Evolutionary conservation across 2,329 filamentous ascomycete genomes (phyloP).

Genomic region (Gliomastix tumulicola): DNA sequence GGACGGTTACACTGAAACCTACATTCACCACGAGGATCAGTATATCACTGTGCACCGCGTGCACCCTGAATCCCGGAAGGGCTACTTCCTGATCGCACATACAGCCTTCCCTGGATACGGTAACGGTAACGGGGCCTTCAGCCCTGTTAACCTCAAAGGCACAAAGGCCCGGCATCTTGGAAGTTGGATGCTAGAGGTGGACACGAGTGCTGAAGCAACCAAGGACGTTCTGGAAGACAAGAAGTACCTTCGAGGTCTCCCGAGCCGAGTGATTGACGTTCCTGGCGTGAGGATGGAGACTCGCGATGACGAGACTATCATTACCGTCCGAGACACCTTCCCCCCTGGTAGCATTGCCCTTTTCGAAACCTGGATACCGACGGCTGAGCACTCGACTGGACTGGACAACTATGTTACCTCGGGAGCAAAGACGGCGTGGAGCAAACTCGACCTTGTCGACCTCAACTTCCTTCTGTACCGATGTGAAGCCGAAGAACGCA

Average conservation of each 20-base stretch:
- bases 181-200: slow-evolving; percentile 87
- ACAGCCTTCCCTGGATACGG: slow-evolving; percentile 91
- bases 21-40: slow-evolving; percentile 93
- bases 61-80: slow-evolving; percentile 84
- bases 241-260: slow-evolving; percentile 70
- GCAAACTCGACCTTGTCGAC: slow-evolving; percentile 67
- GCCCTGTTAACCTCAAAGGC: slow-evolving; percentile 71
- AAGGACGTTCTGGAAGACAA: slow-evolving; percentile 61
- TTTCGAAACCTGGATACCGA: slow-evolving; percentile 93
- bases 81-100: slow-evolving; percentile 92
- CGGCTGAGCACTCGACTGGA: slow-evolving; percentile 74
- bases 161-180: slow-evolving; percentile 82
- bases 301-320: slow-evolving; percentile 67
- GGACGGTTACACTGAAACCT: slow-evolving; percentile 89
- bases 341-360: slow-evolving; percentile 91
- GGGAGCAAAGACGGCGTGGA: slow-evolving; percentile 73
- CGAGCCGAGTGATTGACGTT: slow-evolving; percentile 70
- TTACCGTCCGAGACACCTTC: slow-evolving; percentile 76
- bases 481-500: slow-evolving; percentile 80
- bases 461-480: slow-evolving; percentile 90
- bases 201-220: slow-evolving; percentile 64
- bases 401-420: slow-evolving; percentile 82
- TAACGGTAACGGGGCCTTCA: slow-evolving; percentile 74
- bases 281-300: slow-evolving; percentile 66
- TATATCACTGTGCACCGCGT: slow-evolving; percentile 96